Conservation (phyloP, 176 grass and related monocot genomes). For the Aegilops sharonensis region DNA sequence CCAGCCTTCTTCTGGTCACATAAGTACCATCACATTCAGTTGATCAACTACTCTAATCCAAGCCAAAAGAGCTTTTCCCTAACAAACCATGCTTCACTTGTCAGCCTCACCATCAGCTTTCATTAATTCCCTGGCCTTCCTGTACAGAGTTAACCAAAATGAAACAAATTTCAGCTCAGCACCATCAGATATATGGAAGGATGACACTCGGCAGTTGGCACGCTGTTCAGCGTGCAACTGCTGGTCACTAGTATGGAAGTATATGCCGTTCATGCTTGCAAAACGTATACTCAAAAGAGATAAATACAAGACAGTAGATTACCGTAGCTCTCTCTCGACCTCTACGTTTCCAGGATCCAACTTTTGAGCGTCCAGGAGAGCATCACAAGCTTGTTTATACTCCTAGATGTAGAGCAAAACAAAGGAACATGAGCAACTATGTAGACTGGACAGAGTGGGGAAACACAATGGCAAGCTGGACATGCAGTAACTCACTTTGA, state of each 20-base stretch:
- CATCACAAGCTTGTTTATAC: constrained; percentile 19
- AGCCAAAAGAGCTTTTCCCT: too few relatives aligned
- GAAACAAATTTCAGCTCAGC: neutral
- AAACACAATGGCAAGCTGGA: neutral
- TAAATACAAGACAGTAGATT: neutral
- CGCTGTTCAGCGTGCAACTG: neutral
- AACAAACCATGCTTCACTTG: neutral
- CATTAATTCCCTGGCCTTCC: neutral
- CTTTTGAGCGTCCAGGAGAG: constrained; percentile 23
- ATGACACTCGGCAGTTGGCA: neutral
- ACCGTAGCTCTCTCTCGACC: constrained; percentile 22
- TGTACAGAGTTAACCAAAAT: neutral
- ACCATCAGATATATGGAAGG: neutral
- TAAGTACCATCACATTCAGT: neutral
- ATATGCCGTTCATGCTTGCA: neutral
- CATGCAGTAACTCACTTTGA: neutral
- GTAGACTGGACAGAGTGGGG: neutral
- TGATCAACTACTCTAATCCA: neutral
- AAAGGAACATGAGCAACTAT: neutral
- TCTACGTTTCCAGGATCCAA: constrained; percentile 26
- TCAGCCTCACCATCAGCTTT: neutral
- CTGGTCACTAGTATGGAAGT: neutral
- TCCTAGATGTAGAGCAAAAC: neutral
- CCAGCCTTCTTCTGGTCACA: too few relatives aligned
- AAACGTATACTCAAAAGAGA: neutral